These are phyloP conservation scores for Lantana camara DNA, from an alignment of 257 asterid species.

Conservation along the genomic window DNA sequence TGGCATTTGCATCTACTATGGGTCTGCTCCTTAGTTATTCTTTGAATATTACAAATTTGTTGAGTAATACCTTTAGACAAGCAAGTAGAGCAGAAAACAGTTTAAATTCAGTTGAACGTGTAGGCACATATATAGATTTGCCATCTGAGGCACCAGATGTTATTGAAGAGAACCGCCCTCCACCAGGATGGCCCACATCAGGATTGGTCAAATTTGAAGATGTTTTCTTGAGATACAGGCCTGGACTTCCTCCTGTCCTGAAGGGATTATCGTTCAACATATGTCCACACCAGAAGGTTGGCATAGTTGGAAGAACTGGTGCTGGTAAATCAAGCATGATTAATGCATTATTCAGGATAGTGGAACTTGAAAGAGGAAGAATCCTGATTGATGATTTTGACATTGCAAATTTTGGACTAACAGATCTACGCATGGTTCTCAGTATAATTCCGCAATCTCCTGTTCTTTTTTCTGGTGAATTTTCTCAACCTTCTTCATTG, in stretches of 20 bases:
- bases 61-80: slow-evolving; percentile 66
- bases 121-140: slow-evolving; percentile 72
- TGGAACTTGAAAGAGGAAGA: slow-evolving; percentile 74
- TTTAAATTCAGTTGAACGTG: slow-evolving; percentile 77
- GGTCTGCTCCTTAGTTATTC: slow-evolving; percentile 87
- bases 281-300: slow-evolving; percentile 65
- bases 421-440: slow-evolving; percentile 66
- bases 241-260: slow-evolving; percentile 66
- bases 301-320: slow-evolving; percentile 84
- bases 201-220: slow-evolving; percentile 65
- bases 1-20: slow-evolving; percentile 78
- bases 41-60: slow-evolving; percentile 65
- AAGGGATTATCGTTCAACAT: slow-evolving; percentile 59
- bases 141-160: slow-evolving; percentile 78
- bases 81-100: slow-evolving; percentile 86
- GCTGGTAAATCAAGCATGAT: slow-evolving; percentile 93
- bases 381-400: slow-evolving; percentile 64
- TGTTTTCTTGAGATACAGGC: slow-evolving; percentile 64
- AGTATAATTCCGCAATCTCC: slow-evolving; percentile 85
- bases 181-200: slow-evolving; percentile 69
- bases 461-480: slow-evolving; percentile 77
- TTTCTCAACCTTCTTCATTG: background rate
- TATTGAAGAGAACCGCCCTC: slow-evolving; percentile 57
- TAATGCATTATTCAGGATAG: slow-evolving; percentile 73
- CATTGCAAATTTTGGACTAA: slow-evolving; percentile 58